These are phyloP conservation scores for Pisolithus tinctorius DNA, from an alignment of 768 basidiomycete genomes.

Conservation along the genomic window DNA sequence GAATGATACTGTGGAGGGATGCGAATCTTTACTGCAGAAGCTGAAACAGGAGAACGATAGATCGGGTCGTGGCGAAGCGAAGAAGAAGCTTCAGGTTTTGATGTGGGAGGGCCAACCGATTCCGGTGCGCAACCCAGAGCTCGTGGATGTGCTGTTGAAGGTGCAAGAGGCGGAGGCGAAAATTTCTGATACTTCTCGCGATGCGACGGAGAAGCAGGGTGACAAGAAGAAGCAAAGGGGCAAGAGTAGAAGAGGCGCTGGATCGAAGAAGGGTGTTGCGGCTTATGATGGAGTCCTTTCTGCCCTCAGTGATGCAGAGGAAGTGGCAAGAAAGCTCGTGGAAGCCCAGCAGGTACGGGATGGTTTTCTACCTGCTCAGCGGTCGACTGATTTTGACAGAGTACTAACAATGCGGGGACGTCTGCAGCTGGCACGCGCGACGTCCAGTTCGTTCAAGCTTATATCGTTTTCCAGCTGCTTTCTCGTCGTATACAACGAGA, in stretches of 20 bases:
- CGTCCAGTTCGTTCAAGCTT: constrained; percentile 80
- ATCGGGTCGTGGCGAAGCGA: constrained; percentile 31
- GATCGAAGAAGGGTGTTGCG: constrained; percentile 71
- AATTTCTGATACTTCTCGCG: constrained; percentile 35
- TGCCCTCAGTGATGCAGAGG: constrained; percentile 86
- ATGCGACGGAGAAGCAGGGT: constrained; percentile 19
- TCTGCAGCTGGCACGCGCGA: constrained; percentile 52
- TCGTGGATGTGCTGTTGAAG: constrained; percentile 79
- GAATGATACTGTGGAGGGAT: constrained; percentile 58
- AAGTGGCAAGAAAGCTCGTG: constrained; percentile 67
- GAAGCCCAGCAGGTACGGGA: constrained; percentile 75
- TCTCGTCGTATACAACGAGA: constrained; percentile 87
- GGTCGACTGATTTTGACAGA: constrained; percentile 17
- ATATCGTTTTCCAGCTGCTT: constrained; percentile 82
- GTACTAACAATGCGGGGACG: constrained; percentile 33
- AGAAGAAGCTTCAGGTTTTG: constrained; percentile 53
- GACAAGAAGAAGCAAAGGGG: constrained; percentile 29
- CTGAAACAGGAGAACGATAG: constrained; percentile 40
- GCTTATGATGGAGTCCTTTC: constrained; percentile 83
- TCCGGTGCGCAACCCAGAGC: constrained; percentile 83
- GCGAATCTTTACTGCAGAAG: constrained; percentile 44
- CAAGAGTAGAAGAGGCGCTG: constrained; percentile 27
- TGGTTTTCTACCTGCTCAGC: background rate
- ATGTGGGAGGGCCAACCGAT: constrained; percentile 80
- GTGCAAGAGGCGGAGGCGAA: constrained; percentile 72